These are phyloP conservation scores for Escovopsis sp. DNA, from an alignment of 2,329 filamentous ascomycete genomes.

Conservation along the genomic window DNA sequence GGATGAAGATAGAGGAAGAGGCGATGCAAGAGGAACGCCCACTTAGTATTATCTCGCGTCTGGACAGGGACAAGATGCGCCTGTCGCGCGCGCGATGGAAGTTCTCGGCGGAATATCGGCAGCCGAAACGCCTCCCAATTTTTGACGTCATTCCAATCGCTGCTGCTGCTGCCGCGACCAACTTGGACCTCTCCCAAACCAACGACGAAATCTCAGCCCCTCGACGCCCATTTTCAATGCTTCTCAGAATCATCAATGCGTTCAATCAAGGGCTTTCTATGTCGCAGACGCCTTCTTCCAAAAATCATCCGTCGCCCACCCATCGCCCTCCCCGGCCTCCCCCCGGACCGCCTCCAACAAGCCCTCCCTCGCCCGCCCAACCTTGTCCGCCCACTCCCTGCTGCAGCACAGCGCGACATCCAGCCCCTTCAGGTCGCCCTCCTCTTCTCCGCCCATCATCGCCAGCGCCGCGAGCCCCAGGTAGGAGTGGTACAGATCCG, in stretches of 20 bases:
- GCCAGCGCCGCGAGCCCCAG: slow-evolving; percentile 70
- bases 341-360: slow-evolving; percentile 13
- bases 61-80: too few relatives aligned
- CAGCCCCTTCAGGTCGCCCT: slow-evolving; percentile 51
- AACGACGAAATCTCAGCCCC: not conserved
- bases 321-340: not conserved
- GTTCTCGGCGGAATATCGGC: slow-evolving; percentile 9
- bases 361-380: slow-evolving; percentile 30
- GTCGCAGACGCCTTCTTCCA: slow-evolving; percentile 9
- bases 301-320: slow-evolving; percentile 13
- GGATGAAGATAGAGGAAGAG: too few relatives aligned
- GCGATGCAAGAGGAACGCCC: not conserved
- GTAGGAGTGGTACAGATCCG: slow-evolving; percentile 79
- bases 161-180: not conserved
- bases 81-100: too few relatives aligned
- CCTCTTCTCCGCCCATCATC: slow-evolving; percentile 44
- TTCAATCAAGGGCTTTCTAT: not conserved
- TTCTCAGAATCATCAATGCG: too few relatives aligned
- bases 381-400: slow-evolving; percentile 34
- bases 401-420: slow-evolving; percentile 68
- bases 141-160: not conserved
- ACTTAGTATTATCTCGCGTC: not conserved
- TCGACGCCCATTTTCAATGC: too few relatives aligned
- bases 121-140: not conserved
- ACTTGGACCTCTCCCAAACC: not conserved